Conservation (phyloP, 768 basidiomycete genomes). For the Leucocoprinus leucothites region DNA sequence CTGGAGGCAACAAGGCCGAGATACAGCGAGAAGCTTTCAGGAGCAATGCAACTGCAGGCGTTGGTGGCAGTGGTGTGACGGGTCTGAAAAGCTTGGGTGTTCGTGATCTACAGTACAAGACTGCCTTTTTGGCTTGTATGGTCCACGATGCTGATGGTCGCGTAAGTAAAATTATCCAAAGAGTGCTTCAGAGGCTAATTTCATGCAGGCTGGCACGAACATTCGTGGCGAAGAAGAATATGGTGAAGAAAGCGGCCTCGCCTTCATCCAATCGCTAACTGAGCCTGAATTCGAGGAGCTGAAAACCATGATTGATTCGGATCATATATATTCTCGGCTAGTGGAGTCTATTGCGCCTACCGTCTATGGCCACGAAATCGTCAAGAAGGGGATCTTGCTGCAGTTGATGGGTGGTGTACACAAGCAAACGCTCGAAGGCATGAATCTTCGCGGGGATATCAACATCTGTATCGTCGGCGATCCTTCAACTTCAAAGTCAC, state of each 20-base stretch:
- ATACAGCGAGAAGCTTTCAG: conserved; percentile 83
- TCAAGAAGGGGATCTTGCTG: conserved; percentile 94
- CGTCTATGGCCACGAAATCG: conserved; percentile 98
- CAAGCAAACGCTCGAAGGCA: conserved; percentile 93
- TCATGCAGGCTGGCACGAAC: conserved; percentile 71
- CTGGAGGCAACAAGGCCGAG: conserved; percentile 90
- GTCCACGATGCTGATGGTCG: conserved; percentile 87
- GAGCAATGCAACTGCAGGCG: conserved; percentile 56
- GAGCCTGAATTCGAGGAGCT: conserved; percentile 95
- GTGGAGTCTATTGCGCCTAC: conserved; percentile 97
- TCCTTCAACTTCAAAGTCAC: conserved; percentile 96
- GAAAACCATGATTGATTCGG: conserved; percentile 88
- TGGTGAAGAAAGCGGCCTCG: conserved; percentile 73
- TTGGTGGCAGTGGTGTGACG: conserved; percentile 81
- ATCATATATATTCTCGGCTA: conserved; percentile 91
- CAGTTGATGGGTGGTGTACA: conserved; percentile 99
- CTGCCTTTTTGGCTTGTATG: conserved; percentile 98
- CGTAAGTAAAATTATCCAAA: conserved; percentile 44
- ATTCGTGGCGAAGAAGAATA: conserved; percentile 86
- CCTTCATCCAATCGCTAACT: conserved; percentile 86
- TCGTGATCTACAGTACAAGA: conserved; percentile 95
- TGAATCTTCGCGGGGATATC: conserved; percentile 97
- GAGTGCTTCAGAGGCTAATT: conserved; percentile 8
- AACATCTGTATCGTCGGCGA: conserved; percentile 99
- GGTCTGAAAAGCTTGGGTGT: conserved; percentile 95